A percentile compares a stretch with the other conserved stretches of the same genome.
Evolutionary conservation across 2,329 filamentous ascomycete species (phyloP).

Genomic region (Claviceps maximensis): DNA sequence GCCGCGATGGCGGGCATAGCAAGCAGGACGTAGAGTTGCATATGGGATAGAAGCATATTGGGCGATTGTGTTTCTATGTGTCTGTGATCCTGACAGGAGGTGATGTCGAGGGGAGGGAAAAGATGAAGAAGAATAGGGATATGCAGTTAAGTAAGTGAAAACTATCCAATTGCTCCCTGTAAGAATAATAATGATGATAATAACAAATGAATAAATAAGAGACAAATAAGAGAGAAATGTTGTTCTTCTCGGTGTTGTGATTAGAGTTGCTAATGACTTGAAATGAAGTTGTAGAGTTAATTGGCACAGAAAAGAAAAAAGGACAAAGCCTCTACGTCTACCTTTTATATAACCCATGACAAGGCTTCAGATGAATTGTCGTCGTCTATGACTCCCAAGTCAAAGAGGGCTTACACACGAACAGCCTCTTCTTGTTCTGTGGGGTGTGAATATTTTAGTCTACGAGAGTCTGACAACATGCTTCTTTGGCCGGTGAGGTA

Average conservation of each 20-base stretch:
- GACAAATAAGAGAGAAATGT: no score
- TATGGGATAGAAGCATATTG: neutral
- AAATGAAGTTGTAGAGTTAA: no score
- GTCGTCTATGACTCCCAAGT: neutral
- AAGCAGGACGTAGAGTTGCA: conserved; percentile 1
- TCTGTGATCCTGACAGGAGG: no score
- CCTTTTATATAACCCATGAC: neutral
- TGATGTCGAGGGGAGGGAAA: no score
- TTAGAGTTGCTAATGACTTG: no score
- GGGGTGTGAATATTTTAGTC: neutral
- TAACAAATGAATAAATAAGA: neutral
- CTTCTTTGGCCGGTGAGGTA: neutral
- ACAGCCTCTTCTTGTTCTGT: neutral
- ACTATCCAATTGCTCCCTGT: no score
- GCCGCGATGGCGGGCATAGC: conserved; percentile 4
- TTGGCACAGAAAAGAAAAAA: no score
- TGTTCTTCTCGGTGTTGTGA: no score
- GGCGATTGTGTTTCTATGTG: no score
- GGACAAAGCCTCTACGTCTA: neutral
- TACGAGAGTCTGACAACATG: neutral
- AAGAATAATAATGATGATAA: no score
- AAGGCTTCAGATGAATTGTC: neutral
- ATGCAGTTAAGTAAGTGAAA: neutral
- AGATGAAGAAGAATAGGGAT: no score
- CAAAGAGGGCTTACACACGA: neutral